These are phyloP conservation scores for Lactifluus subvellereus DNA, from an alignment of 768 basidiomycete genomes.

Conservation along the genomic window DNA sequence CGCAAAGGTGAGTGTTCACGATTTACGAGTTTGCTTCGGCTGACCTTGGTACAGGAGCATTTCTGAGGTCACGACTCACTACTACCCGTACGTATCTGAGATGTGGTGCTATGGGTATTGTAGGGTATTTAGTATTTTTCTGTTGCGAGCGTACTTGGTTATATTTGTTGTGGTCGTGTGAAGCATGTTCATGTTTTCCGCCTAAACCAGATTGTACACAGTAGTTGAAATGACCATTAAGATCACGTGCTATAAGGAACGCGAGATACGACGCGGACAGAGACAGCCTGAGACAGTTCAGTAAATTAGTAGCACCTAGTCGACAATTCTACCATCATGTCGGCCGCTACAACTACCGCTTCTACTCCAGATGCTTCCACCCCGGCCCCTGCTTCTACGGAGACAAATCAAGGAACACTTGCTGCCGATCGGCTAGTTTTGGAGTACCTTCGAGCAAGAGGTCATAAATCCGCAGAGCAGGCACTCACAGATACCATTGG, in stretches of 20 bases:
- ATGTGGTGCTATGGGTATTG: not conserved
- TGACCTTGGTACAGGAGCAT: slow-evolving; percentile 43
- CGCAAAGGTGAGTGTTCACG: slow-evolving; percentile 56
- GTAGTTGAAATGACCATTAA: not conserved
- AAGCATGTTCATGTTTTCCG: not conserved
- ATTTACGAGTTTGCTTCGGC: slow-evolving; percentile 10
- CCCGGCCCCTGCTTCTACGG: slow-evolving; percentile 35
- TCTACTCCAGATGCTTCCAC: slow-evolving; percentile 42
- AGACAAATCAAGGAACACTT: slow-evolving; percentile 41
- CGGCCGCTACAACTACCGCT: slow-evolving; percentile 45
- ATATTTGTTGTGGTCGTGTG: not conserved
- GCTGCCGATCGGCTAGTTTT: slow-evolving; percentile 39
- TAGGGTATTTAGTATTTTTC: not conserved
- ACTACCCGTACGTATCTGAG: not conserved
- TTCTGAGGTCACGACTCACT: slow-evolving; percentile 37
- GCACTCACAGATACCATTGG: slow-evolving; percentile 39
- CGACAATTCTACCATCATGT: slow-evolving; percentile 32
- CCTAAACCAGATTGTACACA: too few relatives aligned
- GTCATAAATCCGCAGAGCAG: slow-evolving; percentile 42
- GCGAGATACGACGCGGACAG: not conserved
- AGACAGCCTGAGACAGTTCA: too few relatives aligned
- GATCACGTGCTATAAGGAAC: not conserved
- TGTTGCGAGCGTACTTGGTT: not conserved
- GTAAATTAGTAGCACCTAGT: not conserved
- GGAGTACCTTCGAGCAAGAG: slow-evolving; percentile 45